Evolutionary conservation across 164 flowering plant species (phyloP).

Genomic region (Chloranthus sessilifolius): DNA sequence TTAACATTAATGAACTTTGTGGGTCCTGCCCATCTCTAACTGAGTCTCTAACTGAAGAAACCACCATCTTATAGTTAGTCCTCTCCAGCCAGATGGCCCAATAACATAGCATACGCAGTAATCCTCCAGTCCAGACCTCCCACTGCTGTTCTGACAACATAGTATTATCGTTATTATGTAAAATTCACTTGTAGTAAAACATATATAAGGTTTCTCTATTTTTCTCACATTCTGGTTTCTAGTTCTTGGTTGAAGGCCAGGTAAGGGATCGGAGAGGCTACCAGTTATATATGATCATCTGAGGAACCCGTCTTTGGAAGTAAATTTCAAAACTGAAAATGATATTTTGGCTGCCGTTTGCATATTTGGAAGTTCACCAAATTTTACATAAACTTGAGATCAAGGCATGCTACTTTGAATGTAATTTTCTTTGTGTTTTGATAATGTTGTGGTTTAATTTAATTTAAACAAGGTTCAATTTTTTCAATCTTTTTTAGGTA

Average conservation of each 20-base stretch:
- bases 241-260: constrained; percentile 43
- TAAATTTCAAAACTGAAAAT: constrained; percentile 28
- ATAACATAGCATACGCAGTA: no score
- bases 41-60: no score
- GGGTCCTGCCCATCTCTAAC: not conserved
- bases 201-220: not conserved
- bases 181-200: no score
- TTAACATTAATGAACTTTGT: constrained; percentile 8
- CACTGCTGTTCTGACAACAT: no score
- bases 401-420: constrained; percentile 24
- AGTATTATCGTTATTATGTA: no score
- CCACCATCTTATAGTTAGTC: no score
- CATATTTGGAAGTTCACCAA: constrained; percentile 42
- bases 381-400: constrained; percentile 44
- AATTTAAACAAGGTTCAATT: not conserved
- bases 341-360: constrained; percentile 35
- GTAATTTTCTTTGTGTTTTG: not conserved
- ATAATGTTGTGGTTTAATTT: not conserved
- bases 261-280: constrained; percentile 31
- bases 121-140: no score
- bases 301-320: constrained; percentile 34
- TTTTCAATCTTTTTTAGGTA: constrained; percentile 18
- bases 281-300: constrained; percentile 32
- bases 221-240: not conserved
- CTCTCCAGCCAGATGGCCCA: no score